These are phyloP conservation scores for Eutrema yunnanense DNA, from an alignment of 345 rosid species.

Conservation along the genomic window DNA sequence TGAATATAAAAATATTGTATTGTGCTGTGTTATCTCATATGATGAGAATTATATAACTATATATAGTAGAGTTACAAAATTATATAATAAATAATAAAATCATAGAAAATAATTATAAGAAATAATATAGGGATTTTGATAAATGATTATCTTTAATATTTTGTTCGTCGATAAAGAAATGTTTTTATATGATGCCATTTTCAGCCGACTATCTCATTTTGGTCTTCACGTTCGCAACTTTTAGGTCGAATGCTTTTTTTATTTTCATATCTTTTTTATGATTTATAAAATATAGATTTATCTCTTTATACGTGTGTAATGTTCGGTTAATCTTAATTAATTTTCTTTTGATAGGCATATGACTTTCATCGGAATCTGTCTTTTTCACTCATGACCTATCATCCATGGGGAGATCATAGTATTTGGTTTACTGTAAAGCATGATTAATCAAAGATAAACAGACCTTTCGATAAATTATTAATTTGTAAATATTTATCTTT, in stretches of 20 bases:
- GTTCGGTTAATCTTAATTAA: not conserved
- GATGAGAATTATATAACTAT: too few relatives aligned
- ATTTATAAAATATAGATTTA: not conserved
- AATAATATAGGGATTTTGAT: too few relatives aligned
- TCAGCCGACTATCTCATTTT: slow-evolving; percentile 2
- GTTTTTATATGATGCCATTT: slow-evolving; percentile 9
- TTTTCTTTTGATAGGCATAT: not conserved
- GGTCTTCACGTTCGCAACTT: slow-evolving; percentile 18
- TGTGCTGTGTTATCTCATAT: too few relatives aligned
- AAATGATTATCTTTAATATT: too few relatives aligned
- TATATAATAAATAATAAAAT: too few relatives aligned
- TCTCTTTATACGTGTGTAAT: slow-evolving; percentile 1
- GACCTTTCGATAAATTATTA: not conserved
- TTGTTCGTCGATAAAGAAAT: not conserved
- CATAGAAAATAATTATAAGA: too few relatives aligned
- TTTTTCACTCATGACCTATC: slow-evolving; percentile 10
- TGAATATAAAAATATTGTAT: too few relatives aligned
- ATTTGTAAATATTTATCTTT: not conserved
- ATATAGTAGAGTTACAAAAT: too few relatives aligned
- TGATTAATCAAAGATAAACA: not conserved
- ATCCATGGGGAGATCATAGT: slow-evolving; percentile 15
- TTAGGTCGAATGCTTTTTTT: slow-evolving; percentile 2
- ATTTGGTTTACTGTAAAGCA: slow-evolving; percentile 18
- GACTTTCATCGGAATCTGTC: slow-evolving; percentile 13
- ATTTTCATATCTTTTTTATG: not conserved